phyloP scores from a whole-genome alignment of 371 early-diverging fungal genomes.

The Gilbertella persicaria region DNA sequence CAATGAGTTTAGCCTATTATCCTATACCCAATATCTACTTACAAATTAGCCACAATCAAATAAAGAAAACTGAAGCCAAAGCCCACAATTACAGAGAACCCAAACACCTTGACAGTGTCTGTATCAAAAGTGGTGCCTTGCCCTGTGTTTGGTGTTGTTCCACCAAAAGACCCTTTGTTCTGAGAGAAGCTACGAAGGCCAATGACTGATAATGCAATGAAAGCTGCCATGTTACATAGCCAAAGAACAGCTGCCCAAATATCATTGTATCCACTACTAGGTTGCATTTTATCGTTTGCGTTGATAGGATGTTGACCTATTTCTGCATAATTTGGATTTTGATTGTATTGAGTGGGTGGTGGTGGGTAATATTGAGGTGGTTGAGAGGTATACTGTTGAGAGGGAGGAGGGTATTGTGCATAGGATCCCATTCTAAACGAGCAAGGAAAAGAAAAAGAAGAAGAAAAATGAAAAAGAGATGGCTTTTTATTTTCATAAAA shows the following conservation, averaged over 20 bases:
- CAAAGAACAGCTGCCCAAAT: constrained; percentile 73
- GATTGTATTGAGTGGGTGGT: too few relatives aligned
- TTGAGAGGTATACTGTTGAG: too few relatives aligned
- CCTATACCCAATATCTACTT: constrained; percentile 25
- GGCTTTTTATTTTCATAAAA: too few relatives aligned
- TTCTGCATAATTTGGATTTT: background rate
- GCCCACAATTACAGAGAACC: constrained; percentile 53
- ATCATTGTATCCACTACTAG: constrained; percentile 56
- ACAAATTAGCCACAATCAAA: constrained; percentile 49
- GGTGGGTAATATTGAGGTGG: too few relatives aligned
- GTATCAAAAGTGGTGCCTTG: constrained; percentile 49
- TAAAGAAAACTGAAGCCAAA: constrained; percentile 61
- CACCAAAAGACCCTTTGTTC: constrained; percentile 20
- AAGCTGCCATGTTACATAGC: constrained; percentile 60
- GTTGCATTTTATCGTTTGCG: constrained; percentile 14
- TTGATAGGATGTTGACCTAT: background rate
- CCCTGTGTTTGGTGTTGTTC: constrained; percentile 38
- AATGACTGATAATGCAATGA: constrained; percentile 63
- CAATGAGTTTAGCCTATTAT: background rate
- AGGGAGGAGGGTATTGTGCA: too few relatives aligned
- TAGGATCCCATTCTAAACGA: too few relatives aligned
- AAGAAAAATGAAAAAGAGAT: too few relatives aligned
- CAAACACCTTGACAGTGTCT: constrained; percentile 54
- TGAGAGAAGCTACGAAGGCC: constrained; percentile 43
- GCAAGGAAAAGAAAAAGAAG: too few relatives aligned